Evolutionary conservation across 2,329 filamentous ascomycete genomes (phyloP).

Genomic region (Aspergillus japonicus): DNA sequence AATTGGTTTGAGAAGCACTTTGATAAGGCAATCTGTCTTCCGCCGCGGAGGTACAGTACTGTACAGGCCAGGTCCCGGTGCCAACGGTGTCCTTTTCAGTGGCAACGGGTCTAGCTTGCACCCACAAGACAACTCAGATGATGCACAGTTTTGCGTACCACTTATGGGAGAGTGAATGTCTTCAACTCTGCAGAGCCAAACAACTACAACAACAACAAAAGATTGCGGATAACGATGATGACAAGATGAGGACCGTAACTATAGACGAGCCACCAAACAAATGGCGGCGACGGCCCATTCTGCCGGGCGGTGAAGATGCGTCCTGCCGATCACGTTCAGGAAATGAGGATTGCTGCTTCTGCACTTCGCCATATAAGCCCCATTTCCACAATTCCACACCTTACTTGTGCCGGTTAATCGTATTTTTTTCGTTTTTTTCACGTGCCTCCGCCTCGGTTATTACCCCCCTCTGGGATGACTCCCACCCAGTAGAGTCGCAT

Average conservation of each 20-base stretch:
- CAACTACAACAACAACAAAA: background rate
- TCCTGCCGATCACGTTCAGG: background rate
- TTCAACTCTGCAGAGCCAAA: no score
- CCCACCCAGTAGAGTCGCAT: conserved; percentile 30
- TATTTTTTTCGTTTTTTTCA: background rate
- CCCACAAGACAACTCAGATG: background rate
- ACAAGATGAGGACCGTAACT: no score
- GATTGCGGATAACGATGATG: background rate
- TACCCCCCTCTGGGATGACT: conserved; percentile 18
- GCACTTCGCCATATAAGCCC: background rate
- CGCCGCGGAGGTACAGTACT: background rate
- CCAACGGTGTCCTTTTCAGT: conserved; percentile 19
- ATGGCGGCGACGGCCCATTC: conserved; percentile 10
- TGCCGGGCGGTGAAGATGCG: conserved; percentile 23
- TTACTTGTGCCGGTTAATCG: background rate
- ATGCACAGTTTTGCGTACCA: no score
- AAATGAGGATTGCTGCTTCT: conserved; percentile 8
- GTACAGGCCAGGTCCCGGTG: background rate
- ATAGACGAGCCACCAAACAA: background rate
- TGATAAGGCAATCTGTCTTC: background rate
- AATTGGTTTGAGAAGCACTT: background rate
- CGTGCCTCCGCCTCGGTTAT: conserved; percentile 1
- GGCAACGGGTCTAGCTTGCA: background rate
- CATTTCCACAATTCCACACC: background rate
- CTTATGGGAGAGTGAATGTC: no score